Conservation (phyloP, 2,329 filamentous ascomycete species). For the Aspergillus sergii region DNA sequence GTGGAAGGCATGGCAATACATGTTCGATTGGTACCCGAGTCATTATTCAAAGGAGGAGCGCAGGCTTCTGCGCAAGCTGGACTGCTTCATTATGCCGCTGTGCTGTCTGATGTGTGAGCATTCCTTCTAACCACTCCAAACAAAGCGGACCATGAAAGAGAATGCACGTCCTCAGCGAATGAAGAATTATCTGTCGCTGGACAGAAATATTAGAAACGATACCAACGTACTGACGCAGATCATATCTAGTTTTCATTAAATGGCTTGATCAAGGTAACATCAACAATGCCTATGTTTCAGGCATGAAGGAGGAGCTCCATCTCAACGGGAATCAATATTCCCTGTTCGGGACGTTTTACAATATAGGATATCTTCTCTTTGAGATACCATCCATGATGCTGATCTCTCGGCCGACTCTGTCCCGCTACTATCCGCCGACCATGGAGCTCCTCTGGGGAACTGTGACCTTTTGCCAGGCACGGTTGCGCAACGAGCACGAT, state of each 20-base stretch:
- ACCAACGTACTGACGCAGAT: too few relatives aligned
- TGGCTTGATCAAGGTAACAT: conserved; percentile 33
- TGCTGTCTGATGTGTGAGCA: too few relatives aligned
- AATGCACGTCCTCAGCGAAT: too few relatives aligned
- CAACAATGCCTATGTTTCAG: conserved; percentile 38
- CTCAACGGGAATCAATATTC: conserved; percentile 36
- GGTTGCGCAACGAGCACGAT: conserved; percentile 34
- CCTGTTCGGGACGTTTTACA: conserved; percentile 36
- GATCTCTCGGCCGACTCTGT: conserved; percentile 34
- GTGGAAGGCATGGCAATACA: too few relatives aligned
- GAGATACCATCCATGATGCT: conserved; percentile 33
- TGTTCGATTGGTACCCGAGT: too few relatives aligned
- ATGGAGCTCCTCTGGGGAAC: conserved; percentile 39
- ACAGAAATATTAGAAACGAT: too few relatives aligned
- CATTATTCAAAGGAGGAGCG: too few relatives aligned
- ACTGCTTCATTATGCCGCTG: too few relatives aligned
- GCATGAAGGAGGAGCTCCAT: conserved; percentile 34
- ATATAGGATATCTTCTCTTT: conserved; percentile 34
- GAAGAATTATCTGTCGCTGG: too few relatives aligned
- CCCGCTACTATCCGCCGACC: conserved; percentile 31
- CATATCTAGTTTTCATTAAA: neutral
- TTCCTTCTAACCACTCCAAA: too few relatives aligned
- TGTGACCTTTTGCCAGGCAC: conserved; percentile 37
- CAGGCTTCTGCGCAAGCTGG: too few relatives aligned
- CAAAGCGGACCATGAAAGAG: too few relatives aligned